phyloP scores from a whole-genome alignment of 106 monocot genomes.

The Acorus gramineus region DNA sequence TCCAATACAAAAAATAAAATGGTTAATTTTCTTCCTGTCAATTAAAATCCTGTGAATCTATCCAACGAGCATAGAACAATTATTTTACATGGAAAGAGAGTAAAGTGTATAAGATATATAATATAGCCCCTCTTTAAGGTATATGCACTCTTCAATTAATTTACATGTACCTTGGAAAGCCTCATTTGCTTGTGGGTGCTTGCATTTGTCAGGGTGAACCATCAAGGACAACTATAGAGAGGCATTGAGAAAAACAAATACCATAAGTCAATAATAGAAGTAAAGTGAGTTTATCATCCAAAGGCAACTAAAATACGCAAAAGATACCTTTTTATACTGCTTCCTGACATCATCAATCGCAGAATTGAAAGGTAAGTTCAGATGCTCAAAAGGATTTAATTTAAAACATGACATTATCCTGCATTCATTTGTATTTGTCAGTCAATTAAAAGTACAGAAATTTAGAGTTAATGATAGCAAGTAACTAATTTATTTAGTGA shows the following conservation, averaged over 20 bases:
- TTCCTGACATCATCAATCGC: conserved; percentile 77
- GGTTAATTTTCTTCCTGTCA: too few relatives aligned
- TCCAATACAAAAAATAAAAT: too few relatives aligned
- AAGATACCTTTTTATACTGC: conserved; percentile 80
- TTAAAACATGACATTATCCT: conserved; percentile 98
- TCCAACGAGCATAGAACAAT: too few relatives aligned
- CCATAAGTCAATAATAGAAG: background rate
- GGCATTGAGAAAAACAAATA: background rate
- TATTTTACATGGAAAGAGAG: too few relatives aligned
- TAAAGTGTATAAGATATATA: too few relatives aligned
- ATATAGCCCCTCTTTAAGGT: too few relatives aligned
- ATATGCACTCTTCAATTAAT: too few relatives aligned
- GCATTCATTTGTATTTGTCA: conserved; percentile 12
- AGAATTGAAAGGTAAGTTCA: conserved; percentile 75
- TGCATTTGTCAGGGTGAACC: conserved; percentile 98
- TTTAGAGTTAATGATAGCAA: background rate
- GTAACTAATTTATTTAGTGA: background rate
- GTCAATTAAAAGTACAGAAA: background rate
- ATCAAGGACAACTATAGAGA: conserved; percentile 74
- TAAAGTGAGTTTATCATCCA: too few relatives aligned
- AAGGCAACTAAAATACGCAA: background rate
- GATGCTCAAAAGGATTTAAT: conserved; percentile 96
- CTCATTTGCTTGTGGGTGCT: conserved; percentile 95
- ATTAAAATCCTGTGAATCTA: too few relatives aligned
- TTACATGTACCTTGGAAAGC: conserved; percentile 70